These are phyloP conservation scores for Blastobotrys buckinghamii DNA, from an alignment of 1,139 yeast genomes.

Conservation along the genomic window DNA sequence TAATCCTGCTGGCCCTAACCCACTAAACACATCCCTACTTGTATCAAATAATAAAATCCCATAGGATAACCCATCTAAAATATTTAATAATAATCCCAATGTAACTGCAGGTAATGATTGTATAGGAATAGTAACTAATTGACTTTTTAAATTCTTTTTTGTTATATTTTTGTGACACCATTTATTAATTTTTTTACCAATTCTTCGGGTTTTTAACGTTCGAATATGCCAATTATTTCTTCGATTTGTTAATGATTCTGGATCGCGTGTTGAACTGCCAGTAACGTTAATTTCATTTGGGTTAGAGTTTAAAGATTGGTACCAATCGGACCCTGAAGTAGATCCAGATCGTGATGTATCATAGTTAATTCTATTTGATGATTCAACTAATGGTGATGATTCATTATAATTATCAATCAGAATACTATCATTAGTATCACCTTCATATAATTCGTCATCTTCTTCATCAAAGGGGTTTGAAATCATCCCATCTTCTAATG, in stretches of 20 bases:
- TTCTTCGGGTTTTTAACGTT: not conserved
- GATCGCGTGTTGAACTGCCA: too few relatives aligned
- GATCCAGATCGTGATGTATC: not conserved
- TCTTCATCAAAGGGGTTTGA: not conserved
- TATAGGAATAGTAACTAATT: constrained; percentile 35
- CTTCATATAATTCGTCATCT: not conserved
- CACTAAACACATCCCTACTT: constrained; percentile 68
- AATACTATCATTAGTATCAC: not conserved
- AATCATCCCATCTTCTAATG: constrained; percentile 40
- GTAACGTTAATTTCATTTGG: not conserved
- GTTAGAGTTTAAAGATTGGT: not conserved
- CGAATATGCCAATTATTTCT: not conserved
- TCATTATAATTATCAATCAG: not conserved
- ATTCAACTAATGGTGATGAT: not conserved
- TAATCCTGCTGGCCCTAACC: constrained; percentile 80
- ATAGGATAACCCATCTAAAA: constrained; percentile 87
- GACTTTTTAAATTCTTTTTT: constrained; percentile 3
- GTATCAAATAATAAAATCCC: constrained; percentile 97
- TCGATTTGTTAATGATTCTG: too few relatives aligned
- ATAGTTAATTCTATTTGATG: not conserved
- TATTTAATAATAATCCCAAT: constrained; percentile 75
- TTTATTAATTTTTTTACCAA: not conserved
- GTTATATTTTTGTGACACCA: constrained; percentile 5
- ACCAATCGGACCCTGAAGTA: not conserved
- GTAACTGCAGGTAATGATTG: constrained; percentile 71